Evolutionary conservation across 2,329 filamentous ascomycete species (phyloP).

Genomic region (Domatiomyces globalis): DNA sequence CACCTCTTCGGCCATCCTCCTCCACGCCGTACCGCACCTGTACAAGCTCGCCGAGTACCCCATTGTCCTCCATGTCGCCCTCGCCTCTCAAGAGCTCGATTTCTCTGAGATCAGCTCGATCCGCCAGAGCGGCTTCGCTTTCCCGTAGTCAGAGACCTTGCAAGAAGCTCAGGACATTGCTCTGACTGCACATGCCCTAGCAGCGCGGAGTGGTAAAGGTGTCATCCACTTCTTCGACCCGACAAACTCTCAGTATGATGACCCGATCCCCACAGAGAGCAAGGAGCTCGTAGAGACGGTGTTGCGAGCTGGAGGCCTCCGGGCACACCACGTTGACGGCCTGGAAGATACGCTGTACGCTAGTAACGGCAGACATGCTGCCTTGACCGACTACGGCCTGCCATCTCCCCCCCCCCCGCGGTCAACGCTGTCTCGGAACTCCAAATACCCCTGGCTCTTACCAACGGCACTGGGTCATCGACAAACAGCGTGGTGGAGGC

Average conservation of each 20-base stretch:
- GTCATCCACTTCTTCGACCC: constrained; percentile 98
- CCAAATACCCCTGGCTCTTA: background rate
- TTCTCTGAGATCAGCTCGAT: constrained; percentile 93
- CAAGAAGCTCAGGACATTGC: constrained; percentile 95
- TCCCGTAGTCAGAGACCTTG: constrained; percentile 83
- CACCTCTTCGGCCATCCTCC: constrained; percentile 68
- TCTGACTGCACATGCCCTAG: constrained; percentile 81
- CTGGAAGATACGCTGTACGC: constrained; percentile 62
- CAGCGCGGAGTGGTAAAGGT: constrained; percentile 82
- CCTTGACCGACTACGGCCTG: constrained; percentile 38
- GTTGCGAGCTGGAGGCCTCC: constrained; percentile 54
- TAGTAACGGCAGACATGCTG: constrained; percentile 62
- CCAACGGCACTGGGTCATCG: constrained; percentile 15
- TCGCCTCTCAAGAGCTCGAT: constrained; percentile 68
- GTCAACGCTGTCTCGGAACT: constrained; percentile 7
- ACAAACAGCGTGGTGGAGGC: constrained; percentile 33
- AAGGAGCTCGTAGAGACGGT: constrained; percentile 52
- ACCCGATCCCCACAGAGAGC: constrained; percentile 58
- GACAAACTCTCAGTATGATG: constrained; percentile 53
- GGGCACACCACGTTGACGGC: constrained; percentile 47
- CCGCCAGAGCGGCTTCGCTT: constrained; percentile 88
- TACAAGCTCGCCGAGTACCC: constrained; percentile 92
- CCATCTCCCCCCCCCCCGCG: background rate
- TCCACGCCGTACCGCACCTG: constrained; percentile 80
- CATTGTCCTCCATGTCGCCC: constrained; percentile 80